Evolutionary conservation across 345 rosid genomes (phyloP), one percentile per base, ranked within the genome.

Genomic region (Stellera chamaejasme): DNA sequence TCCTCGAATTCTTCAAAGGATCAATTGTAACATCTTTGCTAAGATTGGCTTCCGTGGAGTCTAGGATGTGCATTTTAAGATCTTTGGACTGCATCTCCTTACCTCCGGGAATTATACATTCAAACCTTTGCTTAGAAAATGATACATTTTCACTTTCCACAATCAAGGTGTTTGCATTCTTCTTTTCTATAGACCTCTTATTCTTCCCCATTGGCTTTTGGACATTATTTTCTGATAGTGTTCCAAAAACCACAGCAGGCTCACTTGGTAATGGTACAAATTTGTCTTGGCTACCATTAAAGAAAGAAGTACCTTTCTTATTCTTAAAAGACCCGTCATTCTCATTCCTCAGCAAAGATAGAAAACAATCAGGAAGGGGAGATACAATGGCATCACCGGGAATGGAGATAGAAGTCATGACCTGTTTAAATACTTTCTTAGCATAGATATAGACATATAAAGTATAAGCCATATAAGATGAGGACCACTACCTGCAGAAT

Each of bases 401-500:
- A 56, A 84, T 75, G 10, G 66, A 71, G 62, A 67, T 56, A 45
- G 81, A 74, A 58, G 82, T 78, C 97, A 86, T 84, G 39, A 68
- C 78, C 97, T 86, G 81, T 72, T 75, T 66, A 61, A 66, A 43
- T 55, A 77, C 56, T 43, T 61, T 59, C 54, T 51, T 66, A 58
- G 41, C 47, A 65, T 45, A 70, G 14, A 57, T 25, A 54, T 62
- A 50, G 50, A 62, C 42, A 45, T 15, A 43, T 10, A 25, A 36
- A 53, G 55, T 54, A 52, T 41, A 71, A 55, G 10, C 49, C 19
- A 57, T 28, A 62, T 63, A 62, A 59, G 62, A 50, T 53, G 43
- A 62, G 55, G 63, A 60, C 32, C 50, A 73, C 71, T 71, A 90
- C 94, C 88, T 63, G 79, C 60, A 90, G 75, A 78, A 90, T 84